Base-by-base conservation (phyloP, 2,329 filamentous ascomycete species). In the Curvularia hawaiiensis region DNA sequence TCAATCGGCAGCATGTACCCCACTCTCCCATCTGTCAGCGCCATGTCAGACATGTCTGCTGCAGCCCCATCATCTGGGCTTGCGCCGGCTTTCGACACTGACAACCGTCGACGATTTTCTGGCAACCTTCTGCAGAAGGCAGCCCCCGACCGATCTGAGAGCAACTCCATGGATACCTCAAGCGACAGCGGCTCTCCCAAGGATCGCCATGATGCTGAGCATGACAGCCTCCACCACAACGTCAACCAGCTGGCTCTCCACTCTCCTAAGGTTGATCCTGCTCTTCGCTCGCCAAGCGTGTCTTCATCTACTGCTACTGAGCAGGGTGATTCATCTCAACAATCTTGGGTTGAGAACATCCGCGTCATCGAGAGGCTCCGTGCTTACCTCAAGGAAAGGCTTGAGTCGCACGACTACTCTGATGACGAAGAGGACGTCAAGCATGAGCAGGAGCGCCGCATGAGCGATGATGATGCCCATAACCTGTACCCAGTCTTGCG, bases 1-100 rank as follows among this genome's bases (percentile, higher is more conserved):
- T 80, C 80, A 44, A 85, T 75, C 44, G 64, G 85, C 44, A 84
- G 86, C 68, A 85, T 90, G 78, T 95, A 95, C 76, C 91, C 91
- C 18, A 90, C 82, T 62, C 84, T 95, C 31, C 90, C 86, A 14
- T 84, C 90, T 45, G 88, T 90, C 50, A 87, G 84, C 57, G 84
- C 88, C 44, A 88, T 89, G 73, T 85, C 85, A 52, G 82, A 82
- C 56, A 80, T 84, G 70, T 75, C 80, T 40, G 85, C 88, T 38
- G 88, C 84, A n/a, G 85, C 85, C 12, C 84, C 85, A 3, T 82
- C 90, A 2, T 87, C 90, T 14, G 89, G 88, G 22, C 84, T 94
- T 16, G 90, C 89, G 31, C 82, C 83, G 31, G 80, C 83, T 31
- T 87, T 86, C 66, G 85, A 88, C 62, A 78, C 82, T 52, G 84